A percentile compares a stretch with the other conserved stretches of the same genome.
These are phyloP conservation scores for Tilletiopsis washingtonensis DNA, from an alignment of 1,284 basidiomycete species.

Conservation along the genomic window DNA sequence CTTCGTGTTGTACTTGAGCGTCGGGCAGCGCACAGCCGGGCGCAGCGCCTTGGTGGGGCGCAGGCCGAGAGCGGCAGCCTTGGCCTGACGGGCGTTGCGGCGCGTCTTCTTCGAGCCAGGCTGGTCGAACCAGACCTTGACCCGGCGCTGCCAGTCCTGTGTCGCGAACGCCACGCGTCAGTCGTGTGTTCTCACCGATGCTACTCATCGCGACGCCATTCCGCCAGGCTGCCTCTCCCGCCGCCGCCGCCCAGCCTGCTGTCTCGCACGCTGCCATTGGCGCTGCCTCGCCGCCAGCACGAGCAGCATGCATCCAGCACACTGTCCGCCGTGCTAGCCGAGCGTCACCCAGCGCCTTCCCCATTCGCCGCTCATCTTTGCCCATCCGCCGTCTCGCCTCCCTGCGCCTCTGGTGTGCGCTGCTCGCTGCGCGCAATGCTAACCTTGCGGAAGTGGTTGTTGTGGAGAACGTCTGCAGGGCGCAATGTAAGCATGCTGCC, in stretches of 20 bases:
- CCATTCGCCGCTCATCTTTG: neutral
- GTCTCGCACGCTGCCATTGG: neutral
- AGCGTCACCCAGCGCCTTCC: neutral
- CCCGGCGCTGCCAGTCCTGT: conserved; percentile 61
- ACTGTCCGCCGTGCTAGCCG: neutral
- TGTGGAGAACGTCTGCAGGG: conserved; percentile 40
- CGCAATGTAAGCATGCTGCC: neutral
- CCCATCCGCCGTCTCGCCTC: neutral
- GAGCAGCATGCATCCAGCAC: neutral
- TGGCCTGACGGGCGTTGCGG: conserved; percentile 82
- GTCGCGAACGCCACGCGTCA: neutral
- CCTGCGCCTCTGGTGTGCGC: neutral
- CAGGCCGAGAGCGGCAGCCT: conserved; percentile 84
- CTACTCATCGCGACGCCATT: neutral
- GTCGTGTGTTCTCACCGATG: neutral
- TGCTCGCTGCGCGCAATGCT: neutral
- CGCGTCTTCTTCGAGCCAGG: conserved; percentile 95
- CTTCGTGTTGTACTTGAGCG: conserved; percentile 98
- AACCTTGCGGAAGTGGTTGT: conserved; percentile 92
- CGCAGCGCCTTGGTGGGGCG: conserved; percentile 86
- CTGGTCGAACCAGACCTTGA: conserved; percentile 98
- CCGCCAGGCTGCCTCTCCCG: neutral
- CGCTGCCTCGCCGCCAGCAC: neutral
- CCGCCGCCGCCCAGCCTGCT: neutral
- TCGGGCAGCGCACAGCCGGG: conserved; percentile 92